Percentiles rank a stretch among this genome's conserved stretches.
Evolutionary conservation across 805 yeast species (phyloP).

Genomic region (Kregervanrija pseudodelftensis): DNA sequence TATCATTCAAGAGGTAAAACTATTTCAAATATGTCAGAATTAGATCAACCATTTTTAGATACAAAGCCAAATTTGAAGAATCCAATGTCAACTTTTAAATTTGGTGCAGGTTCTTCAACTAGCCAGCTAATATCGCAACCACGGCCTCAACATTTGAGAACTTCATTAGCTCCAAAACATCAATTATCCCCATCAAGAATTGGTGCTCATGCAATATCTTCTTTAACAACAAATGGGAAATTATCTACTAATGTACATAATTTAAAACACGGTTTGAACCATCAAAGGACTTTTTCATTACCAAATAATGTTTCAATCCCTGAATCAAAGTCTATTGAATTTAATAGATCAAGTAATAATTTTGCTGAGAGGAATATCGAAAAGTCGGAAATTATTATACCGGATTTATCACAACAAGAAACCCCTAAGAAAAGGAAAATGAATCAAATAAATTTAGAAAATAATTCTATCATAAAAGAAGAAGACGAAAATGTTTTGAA

Average conservation of each 20-base stretch:
- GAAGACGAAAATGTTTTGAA: too few relatives aligned
- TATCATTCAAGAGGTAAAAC: slow-evolving; percentile 10
- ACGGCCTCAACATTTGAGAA: slow-evolving; percentile 8
- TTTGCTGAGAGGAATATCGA: slow-evolving; percentile 29
- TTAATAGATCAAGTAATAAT: slow-evolving; percentile 11
- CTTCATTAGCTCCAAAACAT: slow-evolving; percentile 17
- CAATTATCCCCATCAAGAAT: slow-evolving; percentile 63
- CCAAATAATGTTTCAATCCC: slow-evolving; percentile 32
- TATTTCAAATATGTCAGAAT: slow-evolving; percentile 8
- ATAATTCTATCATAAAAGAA: too few relatives aligned
- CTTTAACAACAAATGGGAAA: slow-evolving; percentile 22
- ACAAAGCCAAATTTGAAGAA: slow-evolving; percentile 6
- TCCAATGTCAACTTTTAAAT: slow-evolving; percentile 23
- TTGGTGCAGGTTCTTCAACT: slow-evolving; percentile 22
- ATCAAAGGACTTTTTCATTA: slow-evolving; percentile 33
- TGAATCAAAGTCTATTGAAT: slow-evolving; percentile 24
- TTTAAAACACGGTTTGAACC: slow-evolving; percentile 25
- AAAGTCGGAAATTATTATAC: slow-evolving; percentile 12
- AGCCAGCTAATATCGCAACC: slow-evolving; percentile 11
- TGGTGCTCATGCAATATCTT: slow-evolving; percentile 68
- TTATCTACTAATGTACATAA: slow-evolving; percentile 16
- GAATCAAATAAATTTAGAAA: too few relatives aligned
- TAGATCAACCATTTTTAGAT: slow-evolving; percentile 1
- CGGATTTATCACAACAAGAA: slow-evolving; percentile 9
- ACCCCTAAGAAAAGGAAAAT: slow-evolving; percentile 9